Base-by-base conservation (phyloP, 176 grass and related monocot genomes). In the Eremochloa ophiuroides region DNA sequence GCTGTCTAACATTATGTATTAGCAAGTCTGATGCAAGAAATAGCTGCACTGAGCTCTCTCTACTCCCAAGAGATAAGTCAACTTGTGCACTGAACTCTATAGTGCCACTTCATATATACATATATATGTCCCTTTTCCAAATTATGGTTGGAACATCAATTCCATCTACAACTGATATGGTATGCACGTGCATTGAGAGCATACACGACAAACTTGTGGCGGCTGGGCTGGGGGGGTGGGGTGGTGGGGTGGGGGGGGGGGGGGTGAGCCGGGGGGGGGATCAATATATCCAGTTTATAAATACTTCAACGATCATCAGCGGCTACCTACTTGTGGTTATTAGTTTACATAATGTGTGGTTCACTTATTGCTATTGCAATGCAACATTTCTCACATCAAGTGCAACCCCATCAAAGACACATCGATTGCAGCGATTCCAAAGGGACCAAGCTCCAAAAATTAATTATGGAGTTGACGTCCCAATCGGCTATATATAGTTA, bases 161-260 rank as follows among this genome's bases (percentile, higher is more conserved):
- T 60, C n/a, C n/a, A n/a, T 47, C 40, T 34, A 48, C 41, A 65
- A 66, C 7, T 16, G 41, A 46, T 64, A 18, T 66, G 8, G 30
- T 16, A 50, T 50, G 62, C 76, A 79, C 76, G 76, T 66, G 42
- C 62, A 51, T 7, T 23, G 13, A 40, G 56, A 34, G 43, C 53
- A 76, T 76, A 39, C 38, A 76, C 61, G 77, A 81, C 84, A 86
- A 81, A 68, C 22, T 80, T 81, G 15, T 86, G 84, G 84, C 70
- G 84, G 84, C 70, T 68, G n/a, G n/a, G n/a, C n/a, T 35, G 34
- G 34, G 34, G 34, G 34, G n/a, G n/a, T n/a, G n/a, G n/a, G n/a
- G n/a, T n/a, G n/a, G n/a, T n/a, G n/a, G n/a, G n/a, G n/a, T n/a
- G n/a, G n/a, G n/a, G n/a, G n/a, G n/a, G n/a, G n/a, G n/a, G n/a